Base-by-base conservation (phyloP, 2,329 filamentous ascomycete genomes). In the Aureobasidium sp. region DNA sequence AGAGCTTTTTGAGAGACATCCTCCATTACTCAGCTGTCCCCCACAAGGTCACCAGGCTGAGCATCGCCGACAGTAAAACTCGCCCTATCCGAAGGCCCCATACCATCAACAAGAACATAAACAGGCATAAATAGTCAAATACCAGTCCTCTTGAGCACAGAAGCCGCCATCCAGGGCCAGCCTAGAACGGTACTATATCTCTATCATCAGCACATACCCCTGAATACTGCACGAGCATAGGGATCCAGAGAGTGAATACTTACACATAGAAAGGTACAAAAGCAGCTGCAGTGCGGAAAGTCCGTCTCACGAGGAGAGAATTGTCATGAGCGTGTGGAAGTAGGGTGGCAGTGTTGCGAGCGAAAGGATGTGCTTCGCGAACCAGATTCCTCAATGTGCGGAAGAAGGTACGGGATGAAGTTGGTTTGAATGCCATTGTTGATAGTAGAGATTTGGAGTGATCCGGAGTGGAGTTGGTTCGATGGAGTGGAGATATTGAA, bases 371-470 rank as follows among this genome's bases (percentile, higher is more conserved):
- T 48, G 47, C 31, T 18, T 54, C 47, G 45, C 55, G 55, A n/a
- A 66, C n/a, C 9, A 56, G 23, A n/a, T n/a, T 62, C 11, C 31
- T 45, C 11, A 66, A 5, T 11, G 64, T 66, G 56, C 58, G 64
- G 54, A 66, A 61, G 36, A 66, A 66, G 48, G 64, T 27, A n/a
- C 64, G 55, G 56, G 56, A 38, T 42, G 40, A 50, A 13, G 64
- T 66, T 38, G 63, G 53, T 64, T 31, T 64, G 63, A 59, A 65
- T 42, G 63, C 54, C 63, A 65, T 65, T 50, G 62, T 65, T 45
- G 23, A 3, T 36, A 5, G 54, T 63, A 29, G n/a, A n/a, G n/a
- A n/a, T n/a, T 45, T 40, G 38, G 13, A 16, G 38, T 53, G n/a
- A n/a, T n/a, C n/a, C n/a, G 23, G 59, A 43, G 60, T 64, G 11